Conservation (phyloP, 805 yeast species). For the Teunomyces panamensis region DNA sequence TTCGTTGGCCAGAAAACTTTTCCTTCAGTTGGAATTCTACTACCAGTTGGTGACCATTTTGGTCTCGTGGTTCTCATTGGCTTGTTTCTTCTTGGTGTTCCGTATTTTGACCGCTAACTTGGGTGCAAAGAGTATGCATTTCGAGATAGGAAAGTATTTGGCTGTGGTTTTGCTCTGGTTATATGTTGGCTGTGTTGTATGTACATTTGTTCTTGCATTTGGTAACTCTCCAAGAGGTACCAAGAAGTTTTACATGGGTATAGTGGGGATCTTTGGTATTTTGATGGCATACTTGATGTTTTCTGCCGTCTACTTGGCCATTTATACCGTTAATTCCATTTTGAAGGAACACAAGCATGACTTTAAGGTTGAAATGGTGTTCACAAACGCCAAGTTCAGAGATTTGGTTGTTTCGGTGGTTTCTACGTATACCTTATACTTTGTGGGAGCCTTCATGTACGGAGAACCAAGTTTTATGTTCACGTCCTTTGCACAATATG, state of each 20-base stretch:
- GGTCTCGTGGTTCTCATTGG: slow-evolving; percentile 89
- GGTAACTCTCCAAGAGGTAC: slow-evolving; percentile 96
- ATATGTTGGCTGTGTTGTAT: slow-evolving; percentile 73
- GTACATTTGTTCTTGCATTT: slow-evolving; percentile 84
- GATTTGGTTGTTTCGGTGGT: slow-evolving; percentile 83
- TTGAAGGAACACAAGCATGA: slow-evolving; percentile 40
- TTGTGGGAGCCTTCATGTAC: slow-evolving; percentile 73
- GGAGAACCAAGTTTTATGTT: slow-evolving; percentile 93
- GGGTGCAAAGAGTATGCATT: slow-evolving; percentile 58
- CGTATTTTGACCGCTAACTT: slow-evolving; percentile 82
- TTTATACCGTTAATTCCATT: slow-evolving; percentile 62
- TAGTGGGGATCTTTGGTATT: slow-evolving; percentile 78
- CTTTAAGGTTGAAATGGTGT: slow-evolving; percentile 45
- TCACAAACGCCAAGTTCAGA: slow-evolving; percentile 71
- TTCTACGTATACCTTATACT: slow-evolving; percentile 80
- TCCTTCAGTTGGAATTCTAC: slow-evolving; percentile 81
- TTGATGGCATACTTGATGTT: slow-evolving; percentile 87
- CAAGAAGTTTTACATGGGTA: slow-evolving; percentile 66
- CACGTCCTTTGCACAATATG: slow-evolving; percentile 81
- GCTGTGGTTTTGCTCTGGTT: slow-evolving; percentile 83
- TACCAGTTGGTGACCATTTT: slow-evolving; percentile 78
- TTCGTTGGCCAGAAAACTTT: slow-evolving; percentile 71
- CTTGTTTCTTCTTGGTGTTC: slow-evolving; percentile 89
- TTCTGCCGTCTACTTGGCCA: slow-evolving; percentile 80
- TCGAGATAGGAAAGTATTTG: slow-evolving; percentile 71